Percentiles rank a stretch among this genome's conserved stretches.
These are phyloP conservation scores for Akebia trifoliata DNA, from an alignment of 164 flowering plant genomes.

Conservation along the genomic window DNA sequence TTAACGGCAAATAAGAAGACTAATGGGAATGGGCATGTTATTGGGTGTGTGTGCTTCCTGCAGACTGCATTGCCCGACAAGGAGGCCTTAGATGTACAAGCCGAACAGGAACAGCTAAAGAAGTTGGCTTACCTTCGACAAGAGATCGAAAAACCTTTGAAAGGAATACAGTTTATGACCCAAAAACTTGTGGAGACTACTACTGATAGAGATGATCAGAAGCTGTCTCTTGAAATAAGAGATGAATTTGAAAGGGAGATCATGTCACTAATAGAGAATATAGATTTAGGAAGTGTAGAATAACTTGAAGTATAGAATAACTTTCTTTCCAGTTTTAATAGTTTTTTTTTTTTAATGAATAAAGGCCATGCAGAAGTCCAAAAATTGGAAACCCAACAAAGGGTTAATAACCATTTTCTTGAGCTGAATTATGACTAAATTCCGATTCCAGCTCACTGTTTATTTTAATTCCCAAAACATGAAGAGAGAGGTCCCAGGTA, in stretches of 20 bases:
- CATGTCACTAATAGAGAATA: conserved; percentile 39
- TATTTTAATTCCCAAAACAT: too few species aligned
- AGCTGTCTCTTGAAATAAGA: conserved; percentile 54
- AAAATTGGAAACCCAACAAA: too few species aligned
- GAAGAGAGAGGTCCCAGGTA: too few species aligned
- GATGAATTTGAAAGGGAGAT: conserved; percentile 68
- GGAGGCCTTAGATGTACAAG: conserved; percentile 16
- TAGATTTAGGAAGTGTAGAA: conserved; percentile 38
- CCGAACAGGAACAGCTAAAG: conserved; percentile 28
- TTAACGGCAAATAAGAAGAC: conserved; percentile 48
- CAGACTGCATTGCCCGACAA: conserved; percentile 27
- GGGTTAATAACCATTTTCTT: too few species aligned
- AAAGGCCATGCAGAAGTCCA: too few species aligned
- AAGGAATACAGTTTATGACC: conserved; percentile 56
- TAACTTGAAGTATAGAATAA: too few species aligned
- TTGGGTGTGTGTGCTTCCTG: conserved; percentile 61
- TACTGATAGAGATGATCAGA: conserved; percentile 40
- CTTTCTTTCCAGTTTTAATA: too few species aligned
- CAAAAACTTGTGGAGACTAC: conserved; percentile 44
- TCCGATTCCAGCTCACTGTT: too few species aligned
- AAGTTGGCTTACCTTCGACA: conserved; percentile 53
- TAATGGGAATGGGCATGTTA: conserved; percentile 27
- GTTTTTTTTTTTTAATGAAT: too few species aligned
- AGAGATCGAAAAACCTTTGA: conserved; percentile 55
- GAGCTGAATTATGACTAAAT: too few species aligned